Conservation (phyloP, 164 flowering plant genomes). For the Liquidambar formosana region DNA sequence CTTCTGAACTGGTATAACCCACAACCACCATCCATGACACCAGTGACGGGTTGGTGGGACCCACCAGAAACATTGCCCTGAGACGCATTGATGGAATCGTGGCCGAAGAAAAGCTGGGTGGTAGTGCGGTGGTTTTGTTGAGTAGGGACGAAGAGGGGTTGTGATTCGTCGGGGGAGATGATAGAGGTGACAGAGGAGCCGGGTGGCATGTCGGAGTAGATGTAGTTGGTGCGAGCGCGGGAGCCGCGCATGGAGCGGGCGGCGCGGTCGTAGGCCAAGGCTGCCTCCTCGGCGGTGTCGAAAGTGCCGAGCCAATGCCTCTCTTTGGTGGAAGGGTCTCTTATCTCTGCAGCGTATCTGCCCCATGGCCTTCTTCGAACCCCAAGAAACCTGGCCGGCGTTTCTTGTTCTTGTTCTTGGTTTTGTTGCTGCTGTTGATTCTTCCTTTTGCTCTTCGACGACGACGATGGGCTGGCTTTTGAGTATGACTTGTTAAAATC, state of each 20-base stretch:
- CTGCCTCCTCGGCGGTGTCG: slow-evolving; percentile 39
- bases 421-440: slow-evolving; percentile 17
- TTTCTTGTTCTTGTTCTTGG: slow-evolving; percentile 4
- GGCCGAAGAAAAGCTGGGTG: slow-evolving; percentile 12
- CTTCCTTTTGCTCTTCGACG: slow-evolving; percentile 25
- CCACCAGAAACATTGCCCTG: slow-evolving; percentile 1
- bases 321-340: slow-evolving; percentile 42
- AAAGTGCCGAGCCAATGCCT: slow-evolving; percentile 45
- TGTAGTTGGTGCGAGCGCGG: slow-evolving; percentile 44
- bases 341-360: slow-evolving; percentile 34
- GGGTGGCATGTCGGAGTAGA: slow-evolving; percentile 40
- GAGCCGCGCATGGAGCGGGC: slow-evolving; percentile 43
- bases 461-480: slow-evolving; percentile 18
- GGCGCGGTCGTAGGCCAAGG: slow-evolving; percentile 41
- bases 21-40: not conserved
- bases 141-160: slow-evolving; percentile 20
- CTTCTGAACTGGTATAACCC: not conserved
- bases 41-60: slow-evolving; percentile 7
- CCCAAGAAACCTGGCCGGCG: slow-evolving; percentile 21
- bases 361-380: slow-evolving; percentile 40
- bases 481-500: slow-evolving; percentile 22
- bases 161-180: slow-evolving; percentile 34
- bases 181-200: slow-evolving; percentile 42
- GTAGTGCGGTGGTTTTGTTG: not conserved
- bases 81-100: slow-evolving; percentile 6